A percentile compares a stretch with the other conserved stretches of the same genome.
phyloP scores from a whole-genome alignment of 2,329 filamentous ascomycete species.

The Aspergillus sp. region DNA sequence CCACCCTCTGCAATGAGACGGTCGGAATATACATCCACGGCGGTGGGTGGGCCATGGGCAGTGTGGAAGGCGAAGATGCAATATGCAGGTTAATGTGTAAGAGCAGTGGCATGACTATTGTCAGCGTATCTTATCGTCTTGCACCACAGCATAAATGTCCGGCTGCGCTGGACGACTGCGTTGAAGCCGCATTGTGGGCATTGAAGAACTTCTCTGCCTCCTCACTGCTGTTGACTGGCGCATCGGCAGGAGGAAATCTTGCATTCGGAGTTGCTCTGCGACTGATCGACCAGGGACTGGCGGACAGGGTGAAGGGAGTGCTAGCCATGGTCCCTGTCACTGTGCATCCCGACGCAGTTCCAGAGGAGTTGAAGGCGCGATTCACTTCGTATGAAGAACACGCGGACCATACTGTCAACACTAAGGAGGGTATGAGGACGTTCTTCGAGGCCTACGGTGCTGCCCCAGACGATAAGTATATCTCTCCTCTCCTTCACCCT shows the following conservation, averaged over 20 bases:
- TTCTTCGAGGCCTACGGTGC: constrained; percentile 27
- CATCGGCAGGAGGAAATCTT: constrained; percentile 40
- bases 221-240: constrained; percentile 37
- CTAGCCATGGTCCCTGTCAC: constrained; percentile 37
- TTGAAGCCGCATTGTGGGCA: constrained; percentile 7
- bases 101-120: neutral
- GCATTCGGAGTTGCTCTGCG: constrained; percentile 37
- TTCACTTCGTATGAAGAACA: constrained; percentile 39
- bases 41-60: constrained; percentile 15
- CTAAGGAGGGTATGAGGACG: constrained; percentile 30
- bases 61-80: constrained; percentile 9
- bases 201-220: constrained; percentile 9
- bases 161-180: constrained; percentile 12
- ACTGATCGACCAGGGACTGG: constrained; percentile 36
- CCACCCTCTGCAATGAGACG: constrained; percentile 43
- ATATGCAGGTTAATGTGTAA: constrained; percentile 5
- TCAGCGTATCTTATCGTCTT: constrained; percentile 16
- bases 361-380: constrained; percentile 30
- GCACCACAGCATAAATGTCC: constrained; percentile 20
- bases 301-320: constrained; percentile 37
- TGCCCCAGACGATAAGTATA: neutral
- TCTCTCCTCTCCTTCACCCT: constrained; percentile 8
- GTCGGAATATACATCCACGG: constrained; percentile 17
- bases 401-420: constrained; percentile 37
- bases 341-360: constrained; percentile 37